These are phyloP conservation scores for Massospora cicadina DNA, from an alignment of 371 early-diverging fungal species.

Conservation along the genomic window DNA sequence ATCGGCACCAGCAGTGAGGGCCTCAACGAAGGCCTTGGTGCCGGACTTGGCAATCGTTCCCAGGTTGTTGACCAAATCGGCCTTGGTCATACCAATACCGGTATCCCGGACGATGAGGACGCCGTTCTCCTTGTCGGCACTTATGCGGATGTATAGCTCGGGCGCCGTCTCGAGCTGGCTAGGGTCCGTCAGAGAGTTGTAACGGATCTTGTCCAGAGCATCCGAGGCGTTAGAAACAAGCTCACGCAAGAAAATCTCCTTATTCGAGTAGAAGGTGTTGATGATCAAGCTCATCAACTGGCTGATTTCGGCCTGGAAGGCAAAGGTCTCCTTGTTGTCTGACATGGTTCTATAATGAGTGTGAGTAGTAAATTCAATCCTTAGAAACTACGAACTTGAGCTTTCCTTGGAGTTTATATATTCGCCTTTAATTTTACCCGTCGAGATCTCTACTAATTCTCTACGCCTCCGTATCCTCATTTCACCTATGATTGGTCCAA, in stretches of 20 bases:
- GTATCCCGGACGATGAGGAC: constrained; percentile 49
- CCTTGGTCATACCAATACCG: constrained; percentile 97
- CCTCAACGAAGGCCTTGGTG: constrained; percentile 90
- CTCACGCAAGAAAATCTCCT: constrained; percentile 92
- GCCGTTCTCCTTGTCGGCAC: constrained; percentile 61
- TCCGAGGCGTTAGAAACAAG: constrained; percentile 89
- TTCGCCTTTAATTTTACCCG: not conserved
- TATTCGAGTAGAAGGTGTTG: constrained; percentile 77
- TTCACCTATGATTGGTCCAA: not conserved
- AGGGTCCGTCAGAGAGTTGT: constrained; percentile 63
- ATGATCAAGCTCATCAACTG: constrained; percentile 90
- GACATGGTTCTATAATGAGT: not conserved
- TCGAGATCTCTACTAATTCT: not conserved
- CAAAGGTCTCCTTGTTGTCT: constrained; percentile 22
- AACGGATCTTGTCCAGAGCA: constrained; percentile 88
- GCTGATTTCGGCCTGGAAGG: constrained; percentile 86
- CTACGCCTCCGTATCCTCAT: not conserved
- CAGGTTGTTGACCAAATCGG: constrained; percentile 86
- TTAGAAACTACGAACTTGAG: not conserved
- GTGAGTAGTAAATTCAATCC: not conserved
- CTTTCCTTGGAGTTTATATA: not conserved
- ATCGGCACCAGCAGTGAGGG: constrained; percentile 54
- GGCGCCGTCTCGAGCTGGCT: constrained; percentile 54
- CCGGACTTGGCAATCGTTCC: constrained; percentile 95
- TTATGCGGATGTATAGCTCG: constrained; percentile 71